These are phyloP conservation scores for Calonectria leucothoes DNA, from an alignment of 2,329 filamentous ascomycete genomes.

Conservation along the genomic window DNA sequence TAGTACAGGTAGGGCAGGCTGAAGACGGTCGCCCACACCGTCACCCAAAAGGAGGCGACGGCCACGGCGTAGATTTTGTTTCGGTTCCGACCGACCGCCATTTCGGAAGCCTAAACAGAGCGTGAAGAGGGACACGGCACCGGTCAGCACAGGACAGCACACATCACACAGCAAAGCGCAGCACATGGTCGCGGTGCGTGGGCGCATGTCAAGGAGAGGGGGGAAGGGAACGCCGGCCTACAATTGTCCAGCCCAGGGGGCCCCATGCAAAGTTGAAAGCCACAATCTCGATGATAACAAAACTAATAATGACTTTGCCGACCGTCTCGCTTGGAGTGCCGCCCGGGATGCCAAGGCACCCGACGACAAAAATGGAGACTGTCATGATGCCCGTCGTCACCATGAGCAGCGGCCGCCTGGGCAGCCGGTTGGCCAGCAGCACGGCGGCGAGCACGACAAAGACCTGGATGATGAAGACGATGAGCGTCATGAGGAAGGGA, in stretches of 20 bases:
- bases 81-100: slow-evolving; percentile 60
- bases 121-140: not conserved
- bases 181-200: not conserved
- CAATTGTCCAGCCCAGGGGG: slow-evolving; percentile 52
- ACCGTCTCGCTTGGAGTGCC: slow-evolving; percentile 39
- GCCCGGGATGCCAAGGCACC: slow-evolving; percentile 52
- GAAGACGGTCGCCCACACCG: slow-evolving; percentile 54
- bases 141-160: not conserved
- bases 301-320: slow-evolving; percentile 54
- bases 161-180: not conserved
- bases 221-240: slow-evolving; percentile 19
- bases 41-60: slow-evolving; percentile 57
- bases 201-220: not conserved
- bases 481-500: slow-evolving; percentile 55
- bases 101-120: slow-evolving; percentile 51
- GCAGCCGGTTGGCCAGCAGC: slow-evolving; percentile 53
- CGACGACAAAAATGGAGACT: slow-evolving; percentile 54
- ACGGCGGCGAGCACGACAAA: slow-evolving; percentile 53
- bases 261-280: slow-evolving; percentile 59
- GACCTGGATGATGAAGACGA: slow-evolving; percentile 56
- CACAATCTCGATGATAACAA: slow-evolving; percentile 55
- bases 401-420: slow-evolving; percentile 51
- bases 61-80: slow-evolving; percentile 47
- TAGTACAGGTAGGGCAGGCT: slow-evolving; percentile 56
- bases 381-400: slow-evolving; percentile 53